phyloP scores from a whole-genome alignment of 345 rosid genomes.

The Euphorbia pulcherrima region DNA sequence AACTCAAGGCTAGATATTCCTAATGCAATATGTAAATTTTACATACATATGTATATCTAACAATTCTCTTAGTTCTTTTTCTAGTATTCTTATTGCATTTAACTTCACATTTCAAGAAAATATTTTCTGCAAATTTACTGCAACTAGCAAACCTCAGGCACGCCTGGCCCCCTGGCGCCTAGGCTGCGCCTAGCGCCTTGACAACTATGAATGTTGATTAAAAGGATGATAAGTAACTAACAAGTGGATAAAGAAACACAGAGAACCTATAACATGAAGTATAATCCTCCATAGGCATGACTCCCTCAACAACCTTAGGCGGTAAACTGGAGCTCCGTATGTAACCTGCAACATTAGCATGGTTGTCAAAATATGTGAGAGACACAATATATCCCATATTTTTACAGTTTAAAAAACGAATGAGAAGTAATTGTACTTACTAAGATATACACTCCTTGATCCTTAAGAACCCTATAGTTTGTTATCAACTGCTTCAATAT shows the following conservation, averaged over 20 bases:
- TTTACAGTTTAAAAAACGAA: neutral
- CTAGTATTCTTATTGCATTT: too few relatives aligned
- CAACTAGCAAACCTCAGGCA: too few relatives aligned
- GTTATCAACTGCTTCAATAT: conserved; percentile 90
- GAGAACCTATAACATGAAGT: conserved; percentile 68
- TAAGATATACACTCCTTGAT: conserved; percentile 79
- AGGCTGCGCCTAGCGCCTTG: too few relatives aligned
- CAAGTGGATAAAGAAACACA: neutral
- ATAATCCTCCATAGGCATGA: conserved; percentile 53
- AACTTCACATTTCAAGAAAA: too few relatives aligned
- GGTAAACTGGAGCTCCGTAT: conserved; percentile 79
- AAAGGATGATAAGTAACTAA: neutral
- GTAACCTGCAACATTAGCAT: conserved; percentile 51
- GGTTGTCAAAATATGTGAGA: conserved; percentile 6
- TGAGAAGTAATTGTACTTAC: conserved; percentile 32
- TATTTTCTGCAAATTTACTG: too few relatives aligned
- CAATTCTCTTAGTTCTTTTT: too few relatives aligned
- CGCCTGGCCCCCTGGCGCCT: too few relatives aligned
- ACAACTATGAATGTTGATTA: neutral
- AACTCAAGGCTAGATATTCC: too few relatives aligned
- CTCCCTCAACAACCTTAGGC: conserved; percentile 49
- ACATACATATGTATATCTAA: too few relatives aligned
- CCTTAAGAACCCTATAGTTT: conserved; percentile 97
- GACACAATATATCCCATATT: neutral
- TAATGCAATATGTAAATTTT: too few relatives aligned